These are phyloP conservation scores for Pseudoscleropodium purum DNA, from an alignment of 225 moss, liverwort and hornwort species.

Conservation along the genomic window DNA sequence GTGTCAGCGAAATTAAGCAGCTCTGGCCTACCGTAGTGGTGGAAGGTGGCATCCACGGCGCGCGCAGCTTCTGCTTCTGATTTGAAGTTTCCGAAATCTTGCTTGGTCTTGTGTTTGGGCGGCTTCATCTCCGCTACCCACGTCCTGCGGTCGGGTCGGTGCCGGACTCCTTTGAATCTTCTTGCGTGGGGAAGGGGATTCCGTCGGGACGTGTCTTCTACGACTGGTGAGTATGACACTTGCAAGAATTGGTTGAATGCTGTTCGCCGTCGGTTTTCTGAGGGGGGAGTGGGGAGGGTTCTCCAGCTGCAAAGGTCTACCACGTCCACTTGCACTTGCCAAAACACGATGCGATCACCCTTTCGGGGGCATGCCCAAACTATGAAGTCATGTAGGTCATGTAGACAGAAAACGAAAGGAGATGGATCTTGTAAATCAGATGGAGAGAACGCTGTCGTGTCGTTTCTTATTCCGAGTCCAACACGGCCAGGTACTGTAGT, in stretches of 20 bases:
- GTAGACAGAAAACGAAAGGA: no score
- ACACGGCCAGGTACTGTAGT: rapidly evolving
- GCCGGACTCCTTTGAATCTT: background rate
- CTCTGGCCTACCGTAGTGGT: background rate
- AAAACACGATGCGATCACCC: rapidly evolving
- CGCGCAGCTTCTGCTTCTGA: background rate
- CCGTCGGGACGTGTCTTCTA: rapidly evolving
- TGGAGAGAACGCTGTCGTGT: no score
- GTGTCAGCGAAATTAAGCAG: background rate
- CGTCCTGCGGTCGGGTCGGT: background rate
- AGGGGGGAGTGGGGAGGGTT: background rate
- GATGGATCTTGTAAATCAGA: no score
- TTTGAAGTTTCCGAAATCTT: background rate
- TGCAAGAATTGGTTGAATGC: background rate
- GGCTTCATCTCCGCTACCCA: background rate
- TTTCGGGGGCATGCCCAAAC: background rate
- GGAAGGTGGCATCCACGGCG: background rate
- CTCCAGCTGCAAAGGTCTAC: background rate
- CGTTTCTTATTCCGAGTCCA: rapidly evolving
- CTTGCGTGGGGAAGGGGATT: background rate
- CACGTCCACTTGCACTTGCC: background rate
- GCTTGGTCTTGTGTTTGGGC: background rate
- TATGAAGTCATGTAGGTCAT: background rate
- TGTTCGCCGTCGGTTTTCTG: background rate
- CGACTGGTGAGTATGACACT: background rate